Base-by-base conservation (phyloP, 1,139 yeast species). In the Diutina siamensis region DNA sequence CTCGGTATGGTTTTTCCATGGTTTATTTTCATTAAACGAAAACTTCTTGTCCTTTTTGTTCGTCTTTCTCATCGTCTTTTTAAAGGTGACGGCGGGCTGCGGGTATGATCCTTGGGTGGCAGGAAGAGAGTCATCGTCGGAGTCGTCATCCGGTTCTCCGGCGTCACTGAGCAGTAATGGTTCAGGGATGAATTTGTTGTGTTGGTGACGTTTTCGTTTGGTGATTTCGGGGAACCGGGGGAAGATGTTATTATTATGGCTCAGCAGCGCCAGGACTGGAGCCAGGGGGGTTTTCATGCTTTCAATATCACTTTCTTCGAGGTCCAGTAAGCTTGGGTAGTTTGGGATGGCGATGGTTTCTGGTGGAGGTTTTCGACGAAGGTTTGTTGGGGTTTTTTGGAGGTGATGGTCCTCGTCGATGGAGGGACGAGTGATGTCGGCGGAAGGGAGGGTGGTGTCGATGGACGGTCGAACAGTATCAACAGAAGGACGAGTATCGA, bases 1-100 rank as follows among this genome's bases (percentile, higher is more conserved):
- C 50, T 79, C 84, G 38, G 68, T 69, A 58, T 87, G 96, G 56
- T 86, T 81, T 56, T 89, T 92, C 97, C 98, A 92, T 0, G 97
- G 97, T 60, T 89, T 88, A 51, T 85, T 87, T 54, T 85, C 95
- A 58, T 92, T 83, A 60, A 92, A 89, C 20, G 63, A 59, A 40
- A 68, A 63, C 53, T 70, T 72, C 51, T 65, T 67, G 22, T 65
- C 69, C 47, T 62, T 65, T 45, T 62, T 54, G 47, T 62, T 65
- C 44, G 72, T 71, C 51, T 78, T 78, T 46, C 95, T 68, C 80
- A 86, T 75, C 2, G 95, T 83, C 1, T 84, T 76, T 52, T 71
- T 73, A 50, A 80, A 67, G 45, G 72, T 74, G 3, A 77, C 72
- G 1, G 65, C 59, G 42, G 47, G 53, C 2, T 35, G 40, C 3